Evolutionary conservation across 495 filamentous ascomycete species (phyloP).

Genomic region (Hyaloscypha variabilis): DNA sequence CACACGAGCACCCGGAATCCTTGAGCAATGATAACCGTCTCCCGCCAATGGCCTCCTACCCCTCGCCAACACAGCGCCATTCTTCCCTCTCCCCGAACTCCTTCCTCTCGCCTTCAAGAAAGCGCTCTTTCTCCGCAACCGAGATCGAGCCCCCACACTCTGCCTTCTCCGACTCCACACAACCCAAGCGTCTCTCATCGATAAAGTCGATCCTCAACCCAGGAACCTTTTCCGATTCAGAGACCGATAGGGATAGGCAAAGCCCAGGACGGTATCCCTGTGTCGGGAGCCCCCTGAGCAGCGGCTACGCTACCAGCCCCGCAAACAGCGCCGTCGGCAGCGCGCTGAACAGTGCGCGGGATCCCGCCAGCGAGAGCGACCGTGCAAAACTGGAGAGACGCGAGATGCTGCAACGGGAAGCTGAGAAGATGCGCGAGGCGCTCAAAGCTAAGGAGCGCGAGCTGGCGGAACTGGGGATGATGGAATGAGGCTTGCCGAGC

Average conservation of each 20-base stretch:
- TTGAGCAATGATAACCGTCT: slow-evolving; percentile 57
- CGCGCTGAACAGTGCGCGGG: slow-evolving; percentile 36
- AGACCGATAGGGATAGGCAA: slow-evolving; percentile 7
- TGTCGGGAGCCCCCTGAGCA: slow-evolving; percentile 23
- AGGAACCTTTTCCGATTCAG: slow-evolving; percentile 23
- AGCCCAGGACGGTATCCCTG: slow-evolving; percentile 20
- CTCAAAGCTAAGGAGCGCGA: slow-evolving; percentile 79
- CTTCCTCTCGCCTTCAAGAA: slow-evolving; percentile 57
- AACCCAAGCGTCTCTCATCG: slow-evolving; percentile 66
- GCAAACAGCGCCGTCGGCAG: slow-evolving; percentile 8
- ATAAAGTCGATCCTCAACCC: slow-evolving; percentile 84
- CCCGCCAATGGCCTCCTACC: slow-evolving; percentile 50
- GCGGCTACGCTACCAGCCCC: slow-evolving; percentile 34
- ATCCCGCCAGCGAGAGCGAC: slow-evolving; percentile 50
- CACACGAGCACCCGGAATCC: slow-evolving; percentile 42
- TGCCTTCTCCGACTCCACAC: slow-evolving; percentile 20
- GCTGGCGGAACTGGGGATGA: slow-evolving; percentile 60
- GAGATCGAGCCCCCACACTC: slow-evolving; percentile 42
- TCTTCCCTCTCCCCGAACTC: slow-evolving; percentile 54
- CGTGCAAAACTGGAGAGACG: slow-evolving; percentile 62
- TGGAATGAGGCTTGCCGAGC: slow-evolving; percentile 1
- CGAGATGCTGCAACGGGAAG: slow-evolving; percentile 69
- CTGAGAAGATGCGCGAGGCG: slow-evolving; percentile 74
- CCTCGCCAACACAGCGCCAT: slow-evolving; percentile 36
- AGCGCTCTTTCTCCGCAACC: slow-evolving; percentile 65